Evolutionary conservation across 2,329 filamentous ascomycete species (phyloP).

Genomic region (Penicillium sp.): DNA sequence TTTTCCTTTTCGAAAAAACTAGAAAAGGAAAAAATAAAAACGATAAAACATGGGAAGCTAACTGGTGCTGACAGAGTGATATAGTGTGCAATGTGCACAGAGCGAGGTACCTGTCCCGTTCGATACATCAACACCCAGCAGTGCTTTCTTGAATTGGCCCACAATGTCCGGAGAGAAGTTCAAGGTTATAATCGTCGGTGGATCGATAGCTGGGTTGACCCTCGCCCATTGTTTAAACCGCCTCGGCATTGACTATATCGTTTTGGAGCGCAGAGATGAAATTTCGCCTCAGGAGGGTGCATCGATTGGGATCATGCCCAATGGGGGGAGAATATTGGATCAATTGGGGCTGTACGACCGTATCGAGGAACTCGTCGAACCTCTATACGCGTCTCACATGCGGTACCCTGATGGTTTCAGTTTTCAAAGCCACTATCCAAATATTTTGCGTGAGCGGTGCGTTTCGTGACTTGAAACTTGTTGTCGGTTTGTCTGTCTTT

Average conservation of each 20-base stretch:
- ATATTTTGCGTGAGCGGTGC: background rate
- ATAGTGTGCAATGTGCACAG: too few relatives aligned
- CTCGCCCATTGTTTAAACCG: slow-evolving; percentile 53
- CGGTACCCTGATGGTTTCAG: slow-evolving; percentile 8
- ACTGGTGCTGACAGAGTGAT: too few relatives aligned
- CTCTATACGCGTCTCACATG: slow-evolving; percentile 1
- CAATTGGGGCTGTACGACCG: slow-evolving; percentile 52
- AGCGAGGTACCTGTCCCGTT: too few relatives aligned
- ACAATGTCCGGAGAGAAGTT: too few relatives aligned
- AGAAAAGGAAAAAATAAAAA: too few relatives aligned
- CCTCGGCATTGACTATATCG: slow-evolving; percentile 52
- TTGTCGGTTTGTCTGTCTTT: background rate
- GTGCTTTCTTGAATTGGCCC: too few relatives aligned
- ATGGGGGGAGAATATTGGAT: slow-evolving; percentile 54
- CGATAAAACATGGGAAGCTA: too few relatives aligned
- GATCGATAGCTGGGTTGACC: slow-evolving; percentile 53
- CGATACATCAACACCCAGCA: too few relatives aligned
- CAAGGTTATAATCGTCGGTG: slow-evolving; percentile 52
- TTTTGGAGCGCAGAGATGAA: slow-evolving; percentile 51
- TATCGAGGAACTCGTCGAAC: slow-evolving; percentile 30
- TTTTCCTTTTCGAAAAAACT: too few relatives aligned
- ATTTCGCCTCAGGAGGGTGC: slow-evolving; percentile 51
- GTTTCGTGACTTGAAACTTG: background rate
- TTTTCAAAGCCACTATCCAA: background rate
- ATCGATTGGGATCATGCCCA: slow-evolving; percentile 53